Evolutionary conservation across 306 rosid genomes (phyloP).

Genomic region (Clitoria ternatea): DNA sequence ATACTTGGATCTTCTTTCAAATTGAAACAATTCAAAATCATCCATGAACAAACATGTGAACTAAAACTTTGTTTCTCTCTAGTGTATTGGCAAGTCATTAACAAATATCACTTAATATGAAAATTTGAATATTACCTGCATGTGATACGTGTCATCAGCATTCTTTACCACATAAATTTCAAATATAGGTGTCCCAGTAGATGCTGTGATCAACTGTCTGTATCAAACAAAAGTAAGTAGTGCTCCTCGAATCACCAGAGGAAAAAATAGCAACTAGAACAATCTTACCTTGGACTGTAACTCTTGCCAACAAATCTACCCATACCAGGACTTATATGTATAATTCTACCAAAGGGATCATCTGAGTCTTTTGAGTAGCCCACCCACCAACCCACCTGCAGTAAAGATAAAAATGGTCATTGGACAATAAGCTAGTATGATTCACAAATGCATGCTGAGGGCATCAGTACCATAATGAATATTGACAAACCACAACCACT

Average conservation of each 20-base stretch:
- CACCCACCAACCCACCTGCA: slow-evolving; percentile 99
- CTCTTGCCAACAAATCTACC: slow-evolving; percentile 82
- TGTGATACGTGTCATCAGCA: slow-evolving; percentile 62
- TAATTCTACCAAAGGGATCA: slow-evolving; percentile 86
- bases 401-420: slow-evolving; percentile 24
- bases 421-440: neutral
- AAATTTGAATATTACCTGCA: slow-evolving; percentile 60
- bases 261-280: slow-evolving; percentile 22
- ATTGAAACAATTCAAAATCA: slow-evolving; percentile 17
- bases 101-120: slow-evolving; percentile 9
- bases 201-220: slow-evolving; percentile 84
- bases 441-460: slow-evolving; percentile 9
- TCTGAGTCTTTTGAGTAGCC: slow-evolving; percentile 85
- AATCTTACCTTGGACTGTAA: slow-evolving; percentile 79
- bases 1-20: neutral
- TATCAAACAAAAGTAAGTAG: slow-evolving; percentile 35
- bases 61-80: slow-evolving; percentile 4
- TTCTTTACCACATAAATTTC: slow-evolving; percentile 90
- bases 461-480: slow-evolving; percentile 10
- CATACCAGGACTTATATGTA: slow-evolving; percentile 82
- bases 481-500: neutral
- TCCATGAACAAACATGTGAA: slow-evolving; percentile 6
- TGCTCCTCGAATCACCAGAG: neutral
- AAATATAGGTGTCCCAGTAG: slow-evolving; percentile 82
- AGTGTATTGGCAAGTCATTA: neutral